Conservation (phyloP, 75 land plant species). For the Pseudotsuga menziesii region DNA sequence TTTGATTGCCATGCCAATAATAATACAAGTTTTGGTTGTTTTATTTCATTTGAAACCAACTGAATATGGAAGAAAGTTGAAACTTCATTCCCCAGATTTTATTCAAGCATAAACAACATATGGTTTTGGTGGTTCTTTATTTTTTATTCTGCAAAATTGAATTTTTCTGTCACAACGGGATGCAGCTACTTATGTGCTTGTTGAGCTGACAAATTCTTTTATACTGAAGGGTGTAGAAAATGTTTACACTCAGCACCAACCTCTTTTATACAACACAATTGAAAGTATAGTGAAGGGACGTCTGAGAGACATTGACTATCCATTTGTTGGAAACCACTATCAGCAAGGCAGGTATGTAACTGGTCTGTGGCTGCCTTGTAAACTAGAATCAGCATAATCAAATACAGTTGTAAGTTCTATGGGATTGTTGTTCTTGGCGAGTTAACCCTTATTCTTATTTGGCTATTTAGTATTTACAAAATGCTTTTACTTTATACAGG, state of each 20-base stretch:
- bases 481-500: conserved; percentile 32
- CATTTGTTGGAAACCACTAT: conserved; percentile 86
- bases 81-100: neutral
- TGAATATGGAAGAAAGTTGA: neutral
- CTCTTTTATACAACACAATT: conserved; percentile 85
- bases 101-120: neutral
- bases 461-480: neutral
- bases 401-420: neutral
- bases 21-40: neutral
- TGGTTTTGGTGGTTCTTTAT: neutral
- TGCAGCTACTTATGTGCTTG: neutral
- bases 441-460: neutral
- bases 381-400: neutral
- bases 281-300: conserved; percentile 91
- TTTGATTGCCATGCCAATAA: conserved; percentile 17
- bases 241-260: conserved; percentile 99
- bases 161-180: neutral
- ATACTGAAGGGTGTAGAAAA: conserved; percentile 87
- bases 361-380: neutral
- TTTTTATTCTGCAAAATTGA: neutral
- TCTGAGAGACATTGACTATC: conserved; percentile 90
- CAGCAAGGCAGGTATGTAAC: conserved; percentile 86
- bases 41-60: neutral
- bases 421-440: neutral
- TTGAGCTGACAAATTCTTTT: neutral